Evolutionary conservation across 176 grass and related monocot species (phyloP).

Genomic region (Zoysia pacifica): DNA sequence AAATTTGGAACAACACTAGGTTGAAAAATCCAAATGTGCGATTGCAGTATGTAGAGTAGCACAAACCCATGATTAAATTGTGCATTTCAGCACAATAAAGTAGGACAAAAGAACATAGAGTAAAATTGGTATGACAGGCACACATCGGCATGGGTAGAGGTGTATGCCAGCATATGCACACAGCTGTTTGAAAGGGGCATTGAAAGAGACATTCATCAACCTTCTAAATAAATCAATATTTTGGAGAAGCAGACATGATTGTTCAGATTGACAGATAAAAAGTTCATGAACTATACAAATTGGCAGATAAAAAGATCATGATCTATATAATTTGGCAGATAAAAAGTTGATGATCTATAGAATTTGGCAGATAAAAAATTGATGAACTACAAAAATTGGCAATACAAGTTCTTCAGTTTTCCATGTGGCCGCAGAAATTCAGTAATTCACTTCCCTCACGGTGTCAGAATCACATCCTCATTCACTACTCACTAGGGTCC

Average conservation of each 20-base stretch:
- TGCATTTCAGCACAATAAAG: conserved; percentile 10
- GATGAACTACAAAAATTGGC: neutral
- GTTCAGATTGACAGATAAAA: neutral
- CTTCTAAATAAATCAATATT: neutral
- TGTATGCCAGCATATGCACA: conserved; percentile 1
- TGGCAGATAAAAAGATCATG: neutral
- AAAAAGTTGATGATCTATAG: neutral
- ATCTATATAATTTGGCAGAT: neutral
- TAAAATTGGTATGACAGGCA: neutral
- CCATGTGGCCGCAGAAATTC: neutral
- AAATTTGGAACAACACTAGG: neutral
- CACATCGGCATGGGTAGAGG: neutral
- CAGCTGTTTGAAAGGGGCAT: neutral
- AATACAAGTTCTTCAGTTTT: conserved; percentile 21
- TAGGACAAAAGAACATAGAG: neutral
- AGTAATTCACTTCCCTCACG: neutral
- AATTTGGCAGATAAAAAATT: too few species aligned
- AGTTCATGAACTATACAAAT: neutral
- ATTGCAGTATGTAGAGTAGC: neutral
- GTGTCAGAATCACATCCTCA: conserved; percentile 7
- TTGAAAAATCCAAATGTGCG: neutral
- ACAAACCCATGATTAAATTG: conserved; percentile 10
- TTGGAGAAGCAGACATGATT: neutral
- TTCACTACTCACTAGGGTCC: conserved; percentile 32
- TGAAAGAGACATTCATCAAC: neutral